A percentile compares a stretch with the other conserved stretches of the same genome.
These are phyloP conservation scores for Penicillium malachiteum DNA, from an alignment of 495 filamentous ascomycete genomes.

Conservation along the genomic window DNA sequence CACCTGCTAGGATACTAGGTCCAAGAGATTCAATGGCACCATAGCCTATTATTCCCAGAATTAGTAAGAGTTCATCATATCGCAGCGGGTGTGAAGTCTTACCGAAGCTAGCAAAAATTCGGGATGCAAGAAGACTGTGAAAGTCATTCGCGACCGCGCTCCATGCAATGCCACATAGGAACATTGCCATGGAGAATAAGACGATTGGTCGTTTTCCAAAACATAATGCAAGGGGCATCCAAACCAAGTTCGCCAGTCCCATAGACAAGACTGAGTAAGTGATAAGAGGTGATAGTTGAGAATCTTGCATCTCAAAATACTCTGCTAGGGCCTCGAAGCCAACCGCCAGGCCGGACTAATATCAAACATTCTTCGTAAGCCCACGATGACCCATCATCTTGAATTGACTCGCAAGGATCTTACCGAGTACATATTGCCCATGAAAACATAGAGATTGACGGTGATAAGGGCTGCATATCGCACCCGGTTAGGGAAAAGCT, in stretches of 20 bases:
- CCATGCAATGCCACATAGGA: constrained; percentile 38
- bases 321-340: constrained; percentile 35
- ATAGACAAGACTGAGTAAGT: constrained; percentile 37
- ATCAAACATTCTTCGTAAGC: neutral
- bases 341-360: constrained; percentile 31
- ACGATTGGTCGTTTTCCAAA: constrained; percentile 49
- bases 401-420: neutral
- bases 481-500: constrained; percentile 27
- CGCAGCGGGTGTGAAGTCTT: neutral
- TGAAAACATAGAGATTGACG: constrained; percentile 38
- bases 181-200: constrained; percentile 39
- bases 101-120: constrained; percentile 37
- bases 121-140: constrained; percentile 28
- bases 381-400: too few relatives aligned
- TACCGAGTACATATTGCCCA: constrained; percentile 41
- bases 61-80: neutral
- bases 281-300: constrained; percentile 27
- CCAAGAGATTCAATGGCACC: constrained; percentile 39
- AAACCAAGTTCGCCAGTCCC: constrained; percentile 43
- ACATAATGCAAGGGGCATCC: constrained; percentile 50
- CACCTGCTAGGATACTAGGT: constrained; percentile 39
- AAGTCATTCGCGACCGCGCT: constrained; percentile 29
- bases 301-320: constrained; percentile 27
- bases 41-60: constrained; percentile 14
- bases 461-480: constrained; percentile 35